Base-by-base conservation (phyloP, 768 basidiomycete genomes). In the Tylopilus vinaceipallidus region DNA sequence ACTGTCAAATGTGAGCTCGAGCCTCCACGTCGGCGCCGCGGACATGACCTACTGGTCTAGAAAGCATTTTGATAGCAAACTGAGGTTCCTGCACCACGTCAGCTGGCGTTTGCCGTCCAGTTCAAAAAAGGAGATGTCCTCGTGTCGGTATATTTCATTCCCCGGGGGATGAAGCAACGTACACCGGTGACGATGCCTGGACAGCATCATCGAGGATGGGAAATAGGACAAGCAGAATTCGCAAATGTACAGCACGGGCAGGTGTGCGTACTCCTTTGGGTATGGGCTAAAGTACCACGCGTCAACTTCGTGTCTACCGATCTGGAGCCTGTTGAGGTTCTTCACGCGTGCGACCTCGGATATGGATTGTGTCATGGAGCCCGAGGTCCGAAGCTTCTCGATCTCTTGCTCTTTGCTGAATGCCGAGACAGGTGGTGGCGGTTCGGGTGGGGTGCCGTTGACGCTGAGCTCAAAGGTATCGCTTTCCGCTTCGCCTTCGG, bases 231-330 rank as follows among this genome's bases (percentile, higher is more conserved):
- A 80, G 68, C 97, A 99, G 75, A 95, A 95, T 72, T 99, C 95
- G 84, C 97, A 99, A 65, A 99, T 84, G 77, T 95, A 98, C 38
- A 99, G 79, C 54, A 95, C 75, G 17, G 95, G 93, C 23, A 95
- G 82, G 70, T 98, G 91, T 38, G 97, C 93, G 73, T 91, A 98
- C 73, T 98, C 97, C 72, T 91, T 88, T 11, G 97, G 97, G 73
- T 98, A 99, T 20, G 97, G 97, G 62, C 91, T 94, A 77, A 98
- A 98, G 71, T 99, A 99, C 97, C 97, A 99, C n/a, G 97, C 88
- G 60, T 99, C 97, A 58, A 99, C 91, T 72, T 97, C 92, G 74
- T 97, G 87, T 66, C 82, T 84, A 49, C 97, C 97, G 53, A 99
- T 98, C 68, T 95, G 93, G 24, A 99, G 80, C 50, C 90, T 85